Base-by-base conservation (phyloP, 2,329 filamentous ascomycete species). In the Penicillium sp. region DNA sequence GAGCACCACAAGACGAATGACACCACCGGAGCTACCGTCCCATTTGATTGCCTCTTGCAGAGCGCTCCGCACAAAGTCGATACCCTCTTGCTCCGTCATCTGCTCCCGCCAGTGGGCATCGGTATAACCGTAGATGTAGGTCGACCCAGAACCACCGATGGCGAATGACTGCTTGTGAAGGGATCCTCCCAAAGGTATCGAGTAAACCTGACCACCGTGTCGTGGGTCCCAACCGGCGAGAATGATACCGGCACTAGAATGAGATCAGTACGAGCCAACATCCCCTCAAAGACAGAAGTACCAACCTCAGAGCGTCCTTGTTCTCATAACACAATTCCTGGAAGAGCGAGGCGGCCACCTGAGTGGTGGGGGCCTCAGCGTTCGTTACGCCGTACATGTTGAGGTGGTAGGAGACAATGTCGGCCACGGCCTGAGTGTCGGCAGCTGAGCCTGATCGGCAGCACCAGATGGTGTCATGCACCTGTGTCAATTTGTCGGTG, bases 401-500 rank as follows among this genome's bases (percentile, higher is more conserved):
- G 48, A 99, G 83, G 74, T 99, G 90, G 76, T 97, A 97, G 72
- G 96, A 90, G 40, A 99, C 94, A 68, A 99, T 97, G 71, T 99
- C 94, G 55, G 94, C 94, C 45, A 99, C 92, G 46, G 94, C 94
- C 78, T 99, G 94, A 55, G 94, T 99, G 72, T 99, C 94, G 64
- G 94, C 94, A 31, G 94, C 94, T 24, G 94, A 99, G 48, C 94
- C 94, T 57, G 94, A 97, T 70, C 94, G 88, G 81, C 94, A 99
- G 81, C 94, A 99, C 94, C 94, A 99, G 77, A 99, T 97, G 55
- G 93, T 97, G 77, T 99, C 94, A 79, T 96, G 90, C 57, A 99
- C 93, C 81, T 92, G 89, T 69, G 94, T 99, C 73, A 99, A 87
- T 83, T 99, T 99, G 83, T 99, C 94, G 61, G 94, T 99, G 63